Percentiles rank a stretch among this genome's conserved stretches.
Evolutionary conservation across 208 protist species (phyloP).

Genomic region (Naegleria lovaniensis): DNA sequence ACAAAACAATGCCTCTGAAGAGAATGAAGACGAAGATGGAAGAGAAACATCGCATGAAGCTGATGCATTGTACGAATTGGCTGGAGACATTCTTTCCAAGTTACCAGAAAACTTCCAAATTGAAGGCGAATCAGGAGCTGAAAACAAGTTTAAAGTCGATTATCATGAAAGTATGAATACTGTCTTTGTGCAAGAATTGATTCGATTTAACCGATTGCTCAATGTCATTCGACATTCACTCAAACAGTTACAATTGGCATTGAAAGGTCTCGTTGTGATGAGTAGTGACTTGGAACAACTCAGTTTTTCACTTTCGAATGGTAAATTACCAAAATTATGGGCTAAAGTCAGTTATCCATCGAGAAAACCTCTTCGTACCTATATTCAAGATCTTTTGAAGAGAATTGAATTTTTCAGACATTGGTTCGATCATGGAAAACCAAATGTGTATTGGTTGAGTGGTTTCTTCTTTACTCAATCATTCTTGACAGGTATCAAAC

Average conservation of each 20-base stretch:
- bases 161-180: slow-evolving; percentile 92
- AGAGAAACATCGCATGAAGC: not conserved
- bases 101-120: slow-evolving; percentile 77
- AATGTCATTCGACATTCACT: slow-evolving; percentile 76
- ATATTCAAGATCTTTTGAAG: slow-evolving; percentile 84
- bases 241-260: slow-evolving; percentile 83
- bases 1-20: not conserved
- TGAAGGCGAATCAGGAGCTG: slow-evolving; percentile 59
- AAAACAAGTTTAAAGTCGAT: slow-evolving; percentile 67
- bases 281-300: slow-evolving; percentile 83
- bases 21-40: slow-evolving; percentile 31
- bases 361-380: slow-evolving; percentile 87
- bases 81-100: slow-evolving; percentile 68
- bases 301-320: slow-evolving; percentile 46
- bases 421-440: slow-evolving; percentile 75
- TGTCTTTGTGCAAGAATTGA: slow-evolving; percentile 73
- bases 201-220: slow-evolving; percentile 80
- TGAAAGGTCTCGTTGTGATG: slow-evolving; percentile 94
- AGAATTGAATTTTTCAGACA: slow-evolving; percentile 80
- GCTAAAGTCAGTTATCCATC: slow-evolving; percentile 85
- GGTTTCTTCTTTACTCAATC: slow-evolving; percentile 96
- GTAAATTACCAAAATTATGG: slow-evolving; percentile 79
- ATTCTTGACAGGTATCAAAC: slow-evolving; percentile 88
- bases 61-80: slow-evolving; percentile 63
- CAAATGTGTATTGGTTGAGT: slow-evolving; percentile 84